Evolutionary conservation across 1,284 basidiomycete genomes (phyloP), one percentile per base, ranked within the genome.

Genomic region (Sparassis latifolia): DNA sequence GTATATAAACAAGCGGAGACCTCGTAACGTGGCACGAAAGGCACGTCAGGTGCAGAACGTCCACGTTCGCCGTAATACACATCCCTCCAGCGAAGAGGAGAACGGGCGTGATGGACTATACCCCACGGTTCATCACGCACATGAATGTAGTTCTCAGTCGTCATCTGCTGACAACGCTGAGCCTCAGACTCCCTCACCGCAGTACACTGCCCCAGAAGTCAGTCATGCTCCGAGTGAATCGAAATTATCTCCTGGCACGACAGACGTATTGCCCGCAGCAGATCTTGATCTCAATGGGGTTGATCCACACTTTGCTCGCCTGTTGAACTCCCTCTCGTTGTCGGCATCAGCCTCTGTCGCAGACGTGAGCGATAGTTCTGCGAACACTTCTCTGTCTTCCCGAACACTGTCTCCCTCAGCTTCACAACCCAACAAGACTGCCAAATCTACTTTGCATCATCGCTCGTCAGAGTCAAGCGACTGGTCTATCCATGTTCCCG

Each of bases 301-400:
- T 51, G 84, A 88, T 63, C 82, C 86, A 38, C 84, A 88, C 58
- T 77, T 89, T 60, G 83, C 85, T 28, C 76, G 80, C 28, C 71
- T 89, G 9, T 68, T 89, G 45, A 79, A 73, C 46, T 79, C 77
- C 4, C 72, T 89, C 45, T 76, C 80, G 10, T 65, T 82, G 46
- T 88, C 86, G 29, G 81, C 79, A 7, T 71, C 72, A n/a, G 57
- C 64, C 4, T 51, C 62, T 5, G 52, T 53, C 33, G 41, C 50
- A 3, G 53, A 52, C 29, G 54, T 47, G 33, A 29, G 45, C 33
- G 42, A 45, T 30, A 53, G 56, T 47, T 33, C 42, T 39, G 28
- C 33, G 29, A 12, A 42, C 2, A 31, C 27, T 28, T 29, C 42
- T 10, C 31, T 9, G 12, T 7, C 40, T 27, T 31, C 33, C 20